Percentiles rank a stretch among this genome's conserved stretches.
phyloP scores from a whole-genome alignment of 2,329 filamentous ascomycete species.

The Plenodomus biglobosus region DNA sequence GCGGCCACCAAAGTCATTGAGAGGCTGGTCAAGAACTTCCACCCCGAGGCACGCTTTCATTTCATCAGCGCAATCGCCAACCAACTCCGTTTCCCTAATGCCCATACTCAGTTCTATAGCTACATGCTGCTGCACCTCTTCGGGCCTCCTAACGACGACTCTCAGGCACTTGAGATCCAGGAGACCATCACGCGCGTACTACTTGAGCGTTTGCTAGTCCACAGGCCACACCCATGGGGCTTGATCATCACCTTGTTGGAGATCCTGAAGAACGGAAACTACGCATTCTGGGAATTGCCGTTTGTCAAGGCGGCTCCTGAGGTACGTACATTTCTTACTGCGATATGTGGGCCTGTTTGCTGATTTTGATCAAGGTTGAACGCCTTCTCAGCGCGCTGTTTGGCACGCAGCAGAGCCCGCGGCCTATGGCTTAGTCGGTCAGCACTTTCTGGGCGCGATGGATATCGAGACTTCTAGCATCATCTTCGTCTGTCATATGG shows the following conservation, averaged over 20 bases:
- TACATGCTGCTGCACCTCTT: conserved; percentile 84
- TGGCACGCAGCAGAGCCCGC: conserved; percentile 52
- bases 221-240: conserved; percentile 95
- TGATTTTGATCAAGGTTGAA: conserved; percentile 44
- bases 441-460: neutral
- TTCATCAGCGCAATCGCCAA: conserved; percentile 83
- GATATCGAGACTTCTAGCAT: neutral
- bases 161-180: conserved; percentile 73
- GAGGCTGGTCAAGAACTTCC: conserved; percentile 72
- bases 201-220: conserved; percentile 82
- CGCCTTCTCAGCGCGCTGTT: conserved; percentile 51
- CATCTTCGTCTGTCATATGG: too few species aligned
- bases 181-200: conserved; percentile 89
- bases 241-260: conserved; percentile 85
- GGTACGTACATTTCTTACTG: conserved; percentile 45
- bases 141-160: conserved; percentile 58
- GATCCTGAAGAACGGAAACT: conserved; percentile 86
- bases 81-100: conserved; percentile 86
- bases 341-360: conserved; percentile 13
- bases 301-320: conserved; percentile 90
- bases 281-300: conserved; percentile 87
- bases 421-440: conserved; percentile 31
- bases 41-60: conserved; percentile 79
- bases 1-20: conserved; percentile 73
- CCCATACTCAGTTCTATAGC: conserved; percentile 90